A percentile compares a stretch with the other conserved stretches of the same genome.
These are phyloP conservation scores for Epichloe elymi DNA, from an alignment of 2,329 filamentous ascomycete genomes.

Conservation along the genomic window DNA sequence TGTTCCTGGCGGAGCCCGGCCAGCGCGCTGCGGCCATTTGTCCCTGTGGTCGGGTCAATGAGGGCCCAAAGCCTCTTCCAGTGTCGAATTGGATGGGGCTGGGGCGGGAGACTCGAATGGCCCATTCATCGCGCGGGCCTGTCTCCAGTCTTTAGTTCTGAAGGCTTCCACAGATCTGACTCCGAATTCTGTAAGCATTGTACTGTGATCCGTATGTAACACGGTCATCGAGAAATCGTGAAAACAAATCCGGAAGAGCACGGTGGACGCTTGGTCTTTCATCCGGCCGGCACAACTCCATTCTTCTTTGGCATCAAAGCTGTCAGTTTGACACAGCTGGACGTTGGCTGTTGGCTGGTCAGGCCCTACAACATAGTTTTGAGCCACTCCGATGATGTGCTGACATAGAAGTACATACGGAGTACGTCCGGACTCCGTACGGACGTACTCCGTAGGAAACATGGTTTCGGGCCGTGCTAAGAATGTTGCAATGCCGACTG, in stretches of 20 bases:
- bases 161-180: not conserved
- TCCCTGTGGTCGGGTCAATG: too few relatives aligned
- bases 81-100: too few relatives aligned
- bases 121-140: not conserved
- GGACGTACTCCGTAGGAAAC: not conserved
- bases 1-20: too few relatives aligned
- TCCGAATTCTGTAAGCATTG: too few relatives aligned
- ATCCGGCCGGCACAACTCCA: not conserved
- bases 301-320: too few relatives aligned
- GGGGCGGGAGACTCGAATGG: not conserved
- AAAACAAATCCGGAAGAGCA: not conserved
- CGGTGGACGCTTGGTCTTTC: not conserved
- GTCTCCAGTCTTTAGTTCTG: not conserved
- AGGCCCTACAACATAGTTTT: not conserved
- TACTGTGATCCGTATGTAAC: too few relatives aligned
- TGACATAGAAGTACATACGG: not conserved
- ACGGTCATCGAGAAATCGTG: not conserved
- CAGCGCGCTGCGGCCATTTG: too few relatives aligned
- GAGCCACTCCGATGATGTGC: not conserved
- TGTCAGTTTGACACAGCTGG: not conserved
- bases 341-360: not conserved
- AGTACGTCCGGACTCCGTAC: not conserved
- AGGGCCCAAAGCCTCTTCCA: too few relatives aligned
- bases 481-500: too few relatives aligned
- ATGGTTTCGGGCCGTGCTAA: not conserved